Percentiles rank a stretch among this genome's conserved stretches.
These are phyloP conservation scores for Hypoxylon intermedium DNA, from an alignment of 495 filamentous ascomycete species.

Conservation along the genomic window DNA sequence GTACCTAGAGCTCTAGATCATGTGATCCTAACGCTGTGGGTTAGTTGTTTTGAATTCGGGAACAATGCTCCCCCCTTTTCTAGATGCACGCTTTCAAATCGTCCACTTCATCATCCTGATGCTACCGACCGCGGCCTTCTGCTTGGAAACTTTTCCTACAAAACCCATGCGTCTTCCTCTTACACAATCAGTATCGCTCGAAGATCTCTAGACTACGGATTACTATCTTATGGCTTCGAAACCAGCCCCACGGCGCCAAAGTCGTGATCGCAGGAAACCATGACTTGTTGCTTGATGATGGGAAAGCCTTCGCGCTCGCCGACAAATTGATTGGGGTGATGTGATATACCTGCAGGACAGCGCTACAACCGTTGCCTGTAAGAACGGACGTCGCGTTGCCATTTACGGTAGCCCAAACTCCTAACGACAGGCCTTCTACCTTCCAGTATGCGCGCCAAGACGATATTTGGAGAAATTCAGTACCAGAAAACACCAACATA, in stretches of 20 bases:
- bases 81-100: no score
- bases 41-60: no score
- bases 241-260: conserved; percentile 71
- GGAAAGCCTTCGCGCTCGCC: conserved; percentile 4
- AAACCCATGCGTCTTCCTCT: conserved; percentile 46
- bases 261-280: conserved; percentile 76
- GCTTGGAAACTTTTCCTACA: conserved; percentile 11
- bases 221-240: conserved; percentile 73
- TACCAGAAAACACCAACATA: conserved; percentile 70
- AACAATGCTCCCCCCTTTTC: no score
- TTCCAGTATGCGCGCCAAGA: conserved; percentile 36
- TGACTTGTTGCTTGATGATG: conserved; percentile 39
- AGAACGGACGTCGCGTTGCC: conserved; percentile 43
- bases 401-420: conserved; percentile 53
- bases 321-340: conserved; percentile 51
- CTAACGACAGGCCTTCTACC: conserved; percentile 40
- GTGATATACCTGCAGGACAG: conserved; percentile 57
- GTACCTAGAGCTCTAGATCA: no score
- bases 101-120: no score
- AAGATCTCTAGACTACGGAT: conserved; percentile 71
- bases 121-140: conserved; percentile 14
- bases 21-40: no score
- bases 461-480: conserved; percentile 35
- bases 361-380: conserved; percentile 31
- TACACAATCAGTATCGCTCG: conserved; percentile 73